These are phyloP conservation scores for Scedosporium aurantiacum DNA, from an alignment of 2,329 filamentous ascomycete genomes.

Conservation along the genomic window DNA sequence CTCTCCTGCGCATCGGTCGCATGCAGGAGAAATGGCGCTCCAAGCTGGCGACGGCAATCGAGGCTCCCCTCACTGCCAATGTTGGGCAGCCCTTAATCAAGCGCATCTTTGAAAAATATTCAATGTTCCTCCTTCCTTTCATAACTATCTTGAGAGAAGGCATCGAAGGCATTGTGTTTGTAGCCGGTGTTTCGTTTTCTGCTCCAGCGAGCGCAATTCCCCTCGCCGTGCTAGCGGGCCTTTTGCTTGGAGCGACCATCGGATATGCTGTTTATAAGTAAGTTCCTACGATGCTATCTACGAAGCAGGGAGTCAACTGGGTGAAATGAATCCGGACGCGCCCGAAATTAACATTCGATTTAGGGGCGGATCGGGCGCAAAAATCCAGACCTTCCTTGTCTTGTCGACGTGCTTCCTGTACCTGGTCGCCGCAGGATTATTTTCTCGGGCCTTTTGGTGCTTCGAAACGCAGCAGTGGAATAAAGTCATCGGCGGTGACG, in stretches of 20 bases:
- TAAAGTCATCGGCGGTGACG: slow-evolving; percentile 43
- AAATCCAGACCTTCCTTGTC: slow-evolving; percentile 60
- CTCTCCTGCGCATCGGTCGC: slow-evolving; percentile 64
- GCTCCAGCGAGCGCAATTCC: slow-evolving; percentile 59
- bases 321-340: too few species aligned
- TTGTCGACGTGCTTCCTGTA: slow-evolving; percentile 70
- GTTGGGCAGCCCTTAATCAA: slow-evolving; percentile 6
- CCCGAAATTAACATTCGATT: slow-evolving; percentile 18
- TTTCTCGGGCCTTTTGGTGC: slow-evolving; percentile 63
- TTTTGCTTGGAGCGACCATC: slow-evolving; percentile 48
- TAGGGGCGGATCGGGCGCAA: slow-evolving; percentile 19
- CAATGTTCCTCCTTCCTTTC: slow-evolving; percentile 68
- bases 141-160: slow-evolving; percentile 69
- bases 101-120: slow-evolving; percentile 48
- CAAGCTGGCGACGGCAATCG: slow-evolving; percentile 56
- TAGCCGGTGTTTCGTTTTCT: slow-evolving; percentile 62
- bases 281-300: too few species aligned
- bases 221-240: slow-evolving; percentile 55
- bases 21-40: slow-evolving; percentile 67
- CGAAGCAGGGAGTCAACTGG: too few species aligned
- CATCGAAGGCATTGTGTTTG: slow-evolving; percentile 68
- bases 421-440: slow-evolving; percentile 68
- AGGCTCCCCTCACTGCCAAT: slow-evolving; percentile 27
- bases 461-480: slow-evolving; percentile 59
- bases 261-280: slow-evolving; percentile 65